Evolutionary conservation across 2,329 filamentous ascomycete species (phyloP).

Genomic region (Elsinoe necatrix): DNA sequence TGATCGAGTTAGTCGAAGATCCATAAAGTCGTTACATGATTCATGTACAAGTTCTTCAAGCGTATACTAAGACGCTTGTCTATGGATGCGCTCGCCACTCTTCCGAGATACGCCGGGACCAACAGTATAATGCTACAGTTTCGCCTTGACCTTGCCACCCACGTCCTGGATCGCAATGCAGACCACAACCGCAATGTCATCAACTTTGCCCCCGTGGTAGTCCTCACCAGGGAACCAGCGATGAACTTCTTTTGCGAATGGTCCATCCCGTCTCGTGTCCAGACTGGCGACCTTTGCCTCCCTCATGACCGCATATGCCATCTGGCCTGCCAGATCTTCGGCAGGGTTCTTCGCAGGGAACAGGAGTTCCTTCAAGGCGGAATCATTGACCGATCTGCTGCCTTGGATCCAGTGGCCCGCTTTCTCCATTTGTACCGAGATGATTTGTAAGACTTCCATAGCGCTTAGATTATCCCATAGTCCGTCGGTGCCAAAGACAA

Average conservation of each 20-base stretch:
- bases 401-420: constrained; percentile 26
- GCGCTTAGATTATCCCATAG: constrained; percentile 94
- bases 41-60: background rate
- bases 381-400: constrained; percentile 13
- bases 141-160: constrained; percentile 25
- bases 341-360: constrained; percentile 23
- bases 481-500: constrained; percentile 91
- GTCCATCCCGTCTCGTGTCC: constrained; percentile 74
- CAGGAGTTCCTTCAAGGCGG: constrained; percentile 10
- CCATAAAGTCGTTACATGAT: background rate
- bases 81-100: background rate
- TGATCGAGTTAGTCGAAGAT: background rate
- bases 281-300: constrained; percentile 80
- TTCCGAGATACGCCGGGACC: background rate
- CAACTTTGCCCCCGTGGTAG: constrained; percentile 87
- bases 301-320: constrained; percentile 70
- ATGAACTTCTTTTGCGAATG: constrained; percentile 91
- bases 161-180: constrained; percentile 63
- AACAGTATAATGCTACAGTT: constrained; percentile 19
- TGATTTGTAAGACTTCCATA: constrained; percentile 75
- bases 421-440: constrained; percentile 59
- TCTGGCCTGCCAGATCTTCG: constrained; percentile 58
- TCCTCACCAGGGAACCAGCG: constrained; percentile 76
- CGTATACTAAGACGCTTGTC: background rate
- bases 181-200: constrained; percentile 87